Evolutionary conservation across 495 filamentous ascomycete genomes (phyloP), one percentile per base, ranked within the genome.

Genomic region (Hyaloscypha hepaticicola): DNA sequence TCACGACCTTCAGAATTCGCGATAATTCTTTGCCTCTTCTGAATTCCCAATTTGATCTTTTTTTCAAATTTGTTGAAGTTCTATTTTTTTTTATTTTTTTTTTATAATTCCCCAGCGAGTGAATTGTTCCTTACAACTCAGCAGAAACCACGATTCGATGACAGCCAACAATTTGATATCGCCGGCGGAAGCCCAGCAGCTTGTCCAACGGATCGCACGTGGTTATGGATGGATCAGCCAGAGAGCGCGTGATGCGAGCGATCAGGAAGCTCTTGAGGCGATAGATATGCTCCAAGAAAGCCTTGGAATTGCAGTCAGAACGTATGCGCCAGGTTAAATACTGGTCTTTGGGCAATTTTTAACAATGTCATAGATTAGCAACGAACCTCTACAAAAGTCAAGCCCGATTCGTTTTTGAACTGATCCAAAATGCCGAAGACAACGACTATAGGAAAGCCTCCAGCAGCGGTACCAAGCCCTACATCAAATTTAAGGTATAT

Each of bases 401-500:
- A 27, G 71, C 74, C 1, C 72, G 72, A 29, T 80, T 79, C 55
- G 65, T 80, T 3, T 76, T 74, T 45, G 78, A 79, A 62, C 58
- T 79, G 11, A 61, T 79, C 22, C 78, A 80, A 60, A 80, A 80
- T 64, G 78, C 78, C 3, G 77, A 80, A 48, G 77, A 79, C 67
- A 78, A 78, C 64, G 19, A 48, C 12, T 79, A 75, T 61, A 49
- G 27, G 1, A 29, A 8, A 6, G 70, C 67, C 1, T 45, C 58
- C 49, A 41, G 9, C 6, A 12, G 8, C 38, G 3, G 14, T 14
- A 14, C 38, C 3, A 12, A 41, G 7, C 74, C 71, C 5, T 74
- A 61, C 50, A 58, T 78, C 11, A 53, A 45, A 3, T 75, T 77
- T 64, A 55, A 25, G 0, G 49, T 77, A 7, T 66, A 69, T 52